Percentiles rank a stretch among this genome's conserved stretches.
Conservation (phyloP, 768 basidiomycete species). For the Trametes villosa region DNA sequence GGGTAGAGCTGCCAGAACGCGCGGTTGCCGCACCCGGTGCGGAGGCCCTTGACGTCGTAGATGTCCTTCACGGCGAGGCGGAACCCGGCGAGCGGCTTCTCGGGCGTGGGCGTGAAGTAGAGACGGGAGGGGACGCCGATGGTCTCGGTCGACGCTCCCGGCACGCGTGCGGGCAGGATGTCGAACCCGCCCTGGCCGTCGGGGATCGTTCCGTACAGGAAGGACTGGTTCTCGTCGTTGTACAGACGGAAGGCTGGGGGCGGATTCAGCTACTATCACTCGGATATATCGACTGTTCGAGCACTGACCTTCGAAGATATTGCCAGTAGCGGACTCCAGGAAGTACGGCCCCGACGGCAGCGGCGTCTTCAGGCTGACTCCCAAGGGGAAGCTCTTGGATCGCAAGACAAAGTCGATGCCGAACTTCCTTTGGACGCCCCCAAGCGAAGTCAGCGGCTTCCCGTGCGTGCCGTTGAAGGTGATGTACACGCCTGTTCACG, state of each 20-base stretch:
- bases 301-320: slow-evolving; percentile 33
- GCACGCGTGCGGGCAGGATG: slow-evolving; percentile 28
- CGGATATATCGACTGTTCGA: not conserved
- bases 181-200: slow-evolving; percentile 37
- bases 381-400: slow-evolving; percentile 17
- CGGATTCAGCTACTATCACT: not conserved
- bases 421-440: slow-evolving; percentile 7
- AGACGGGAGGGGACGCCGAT: slow-evolving; percentile 57
- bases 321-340: slow-evolving; percentile 26
- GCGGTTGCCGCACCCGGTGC: slow-evolving; percentile 43
- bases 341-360: slow-evolving; percentile 34
- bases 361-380: slow-evolving; percentile 17
- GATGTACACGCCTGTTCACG: slow-evolving; percentile 27
- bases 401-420: slow-evolving; percentile 23
- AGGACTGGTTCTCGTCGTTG: slow-evolving; percentile 48
- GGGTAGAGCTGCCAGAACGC: slow-evolving; percentile 42
- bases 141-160: slow-evolving; percentile 32
- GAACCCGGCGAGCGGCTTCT: slow-evolving; percentile 45
- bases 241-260: slow-evolving; percentile 43
- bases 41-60: slow-evolving; percentile 43
- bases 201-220: slow-evolving; percentile 48
- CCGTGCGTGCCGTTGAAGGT: slow-evolving; percentile 23
- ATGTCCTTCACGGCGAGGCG: slow-evolving; percentile 57
- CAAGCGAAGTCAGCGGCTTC: slow-evolving; percentile 13
- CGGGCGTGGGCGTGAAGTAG: slow-evolving; percentile 36